Evolutionary conservation across 2,329 filamentous ascomycete species (phyloP).

Genomic region (Cytospora schulzeri): DNA sequence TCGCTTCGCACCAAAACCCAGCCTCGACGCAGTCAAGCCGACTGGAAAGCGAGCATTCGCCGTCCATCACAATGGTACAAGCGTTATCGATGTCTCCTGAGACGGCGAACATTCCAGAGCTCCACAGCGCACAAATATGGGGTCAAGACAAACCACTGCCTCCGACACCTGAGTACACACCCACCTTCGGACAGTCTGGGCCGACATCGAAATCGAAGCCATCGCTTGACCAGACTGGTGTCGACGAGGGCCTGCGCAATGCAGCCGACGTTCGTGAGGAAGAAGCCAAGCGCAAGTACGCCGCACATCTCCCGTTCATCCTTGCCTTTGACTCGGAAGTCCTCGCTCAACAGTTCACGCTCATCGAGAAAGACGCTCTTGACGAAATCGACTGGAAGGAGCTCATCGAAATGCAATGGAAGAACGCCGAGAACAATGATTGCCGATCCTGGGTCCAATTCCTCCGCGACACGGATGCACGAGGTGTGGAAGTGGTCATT

Average conservation of each 20-base stretch:
- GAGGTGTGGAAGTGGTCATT: slow-evolving; percentile 80
- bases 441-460: slow-evolving; percentile 82
- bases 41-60: slow-evolving; percentile 41
- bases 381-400: slow-evolving; percentile 90
- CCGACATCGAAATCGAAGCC: slow-evolving; percentile 34
- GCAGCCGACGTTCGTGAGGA: slow-evolving; percentile 37
- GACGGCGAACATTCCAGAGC: slow-evolving; percentile 39
- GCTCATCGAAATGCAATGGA: slow-evolving; percentile 81
- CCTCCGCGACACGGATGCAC: slow-evolving; percentile 69
- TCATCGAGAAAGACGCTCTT: slow-evolving; percentile 83
- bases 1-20: slow-evolving; percentile 36
- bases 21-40: slow-evolving; percentile 29
- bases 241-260: slow-evolving; percentile 41
- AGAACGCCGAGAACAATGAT: slow-evolving; percentile 64
- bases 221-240: slow-evolving; percentile 37
- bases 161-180: slow-evolving; percentile 54
- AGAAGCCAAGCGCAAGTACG: slow-evolving; percentile 42
- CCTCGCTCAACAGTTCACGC: slow-evolving; percentile 79
- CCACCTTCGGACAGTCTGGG: slow-evolving; percentile 44
- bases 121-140: slow-evolving; percentile 47
- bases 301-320: slow-evolving; percentile 75
- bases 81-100: slow-evolving; percentile 49
- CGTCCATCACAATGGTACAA: slow-evolving; percentile 51
- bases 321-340: slow-evolving; percentile 78
- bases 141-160: slow-evolving; percentile 43